phyloP scores from a whole-genome alignment of 352 stramenopile genomes.

The Phytopythium boreale region DNA sequence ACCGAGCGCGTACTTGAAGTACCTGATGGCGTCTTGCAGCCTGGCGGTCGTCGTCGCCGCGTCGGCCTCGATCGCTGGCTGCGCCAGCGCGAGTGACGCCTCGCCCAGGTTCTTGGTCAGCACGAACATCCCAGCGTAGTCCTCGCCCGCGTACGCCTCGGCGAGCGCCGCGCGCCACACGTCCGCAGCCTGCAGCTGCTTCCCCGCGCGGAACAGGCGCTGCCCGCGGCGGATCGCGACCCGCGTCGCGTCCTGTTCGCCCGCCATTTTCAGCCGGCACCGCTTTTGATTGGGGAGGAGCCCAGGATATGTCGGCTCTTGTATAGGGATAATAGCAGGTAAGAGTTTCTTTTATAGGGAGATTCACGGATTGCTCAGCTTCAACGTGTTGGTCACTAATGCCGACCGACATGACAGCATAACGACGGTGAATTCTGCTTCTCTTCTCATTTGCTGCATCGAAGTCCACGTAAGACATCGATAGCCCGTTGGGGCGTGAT shows the following conservation, averaged over 20 bases:
- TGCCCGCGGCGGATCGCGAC: slow-evolving; percentile 38
- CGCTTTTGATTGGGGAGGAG: neutral
- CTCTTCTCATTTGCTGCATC: neutral
- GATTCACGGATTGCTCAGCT: neutral
- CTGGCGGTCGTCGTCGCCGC: neutral
- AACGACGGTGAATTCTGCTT: neutral
- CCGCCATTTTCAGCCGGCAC: neutral
- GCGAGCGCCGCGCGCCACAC: slow-evolving; percentile 53
- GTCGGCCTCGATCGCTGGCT: neutral
- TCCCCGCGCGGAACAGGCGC: slow-evolving; percentile 26
- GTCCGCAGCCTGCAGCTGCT: slow-evolving; percentile 27
- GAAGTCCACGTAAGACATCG: neutral
- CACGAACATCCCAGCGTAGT: slow-evolving; percentile 63
- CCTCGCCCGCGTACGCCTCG: slow-evolving; percentile 38
- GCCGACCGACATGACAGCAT: no score
- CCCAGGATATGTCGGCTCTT: slow-evolving; percentile 4
- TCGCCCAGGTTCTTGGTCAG: slow-evolving; percentile 69
- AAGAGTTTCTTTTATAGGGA: slow-evolving; percentile 16
- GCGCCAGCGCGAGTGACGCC: slow-evolving; percentile 24
- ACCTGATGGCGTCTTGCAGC: slow-evolving; percentile 27
- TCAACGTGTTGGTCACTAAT: neutral
- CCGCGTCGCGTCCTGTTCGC: slow-evolving; percentile 19
- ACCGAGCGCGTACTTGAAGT: slow-evolving; percentile 49
- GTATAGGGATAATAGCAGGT: slow-evolving; percentile 2
- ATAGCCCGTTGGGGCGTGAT: neutral